Evolutionary conservation across 768 basidiomycete genomes (phyloP).

Genomic region (Gymnopilus junonius): DNA sequence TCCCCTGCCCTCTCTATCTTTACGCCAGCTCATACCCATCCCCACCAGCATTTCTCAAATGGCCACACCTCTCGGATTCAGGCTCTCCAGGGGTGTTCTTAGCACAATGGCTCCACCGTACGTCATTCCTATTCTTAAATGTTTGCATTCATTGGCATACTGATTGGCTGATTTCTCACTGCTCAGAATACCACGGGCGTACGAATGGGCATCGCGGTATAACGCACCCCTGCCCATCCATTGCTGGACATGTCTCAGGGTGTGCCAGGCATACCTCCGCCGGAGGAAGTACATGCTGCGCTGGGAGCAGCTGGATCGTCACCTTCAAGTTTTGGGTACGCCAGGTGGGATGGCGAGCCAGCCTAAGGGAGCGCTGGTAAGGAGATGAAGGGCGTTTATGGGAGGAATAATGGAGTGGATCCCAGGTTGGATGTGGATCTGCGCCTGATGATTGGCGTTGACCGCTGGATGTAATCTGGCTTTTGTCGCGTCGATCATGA

Average conservation of each 20-base stretch:
- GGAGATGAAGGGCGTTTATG: slow-evolving; percentile 69
- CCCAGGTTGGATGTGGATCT: slow-evolving; percentile 45
- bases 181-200: slow-evolving; percentile 58
- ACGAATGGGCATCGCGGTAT: slow-evolving; percentile 58
- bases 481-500: slow-evolving; percentile 64
- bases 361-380: slow-evolving; percentile 55
- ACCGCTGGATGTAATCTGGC: slow-evolving; percentile 79
- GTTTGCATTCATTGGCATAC: not conserved
- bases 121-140: slow-evolving; percentile 11
- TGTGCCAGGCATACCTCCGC: slow-evolving; percentile 70
- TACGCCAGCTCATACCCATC: too few species aligned
- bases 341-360: slow-evolving; percentile 61
- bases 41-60: too few species aligned
- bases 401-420: slow-evolving; percentile 16
- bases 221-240: slow-evolving; percentile 43
- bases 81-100: slow-evolving; percentile 44
- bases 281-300: slow-evolving; percentile 50
- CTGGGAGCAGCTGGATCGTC: slow-evolving; percentile 49
- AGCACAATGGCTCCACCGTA: slow-evolving; percentile 53
- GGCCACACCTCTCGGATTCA: slow-evolving; percentile 28
- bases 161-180: not conserved
- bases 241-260: slow-evolving; percentile 79
- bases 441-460: slow-evolving; percentile 59
- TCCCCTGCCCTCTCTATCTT: not conserved
- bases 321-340: slow-evolving; percentile 56